These are phyloP conservation scores for Sistotremastrum niveocremeum DNA, from an alignment of 768 basidiomycete species.

Conservation along the genomic window DNA sequence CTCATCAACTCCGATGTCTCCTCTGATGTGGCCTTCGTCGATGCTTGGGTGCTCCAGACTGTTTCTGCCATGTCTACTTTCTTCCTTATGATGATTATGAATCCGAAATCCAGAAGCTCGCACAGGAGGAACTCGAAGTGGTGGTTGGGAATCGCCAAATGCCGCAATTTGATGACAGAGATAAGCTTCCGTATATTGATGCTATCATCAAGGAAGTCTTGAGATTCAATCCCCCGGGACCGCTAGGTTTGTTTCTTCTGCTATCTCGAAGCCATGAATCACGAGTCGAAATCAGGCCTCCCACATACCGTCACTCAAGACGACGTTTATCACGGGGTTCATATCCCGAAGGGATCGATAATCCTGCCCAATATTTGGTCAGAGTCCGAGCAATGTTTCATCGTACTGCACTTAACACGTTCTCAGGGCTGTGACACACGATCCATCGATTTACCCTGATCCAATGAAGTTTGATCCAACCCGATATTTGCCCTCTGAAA, in stretches of 20 bases:
- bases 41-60: not conserved
- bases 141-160: constrained; percentile 1
- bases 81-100: constrained; percentile 1
- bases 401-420: not conserved
- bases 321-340: constrained; percentile 22
- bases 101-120: constrained; percentile 1
- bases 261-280: not conserved
- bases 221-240: not conserved
- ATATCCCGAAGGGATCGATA: constrained; percentile 23
- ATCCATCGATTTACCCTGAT: constrained; percentile 18
- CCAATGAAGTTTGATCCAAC: constrained; percentile 21
- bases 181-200: not conserved
- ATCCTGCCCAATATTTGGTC: constrained; percentile 22
- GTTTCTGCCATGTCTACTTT: constrained; percentile 2
- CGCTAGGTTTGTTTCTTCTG: not conserved
- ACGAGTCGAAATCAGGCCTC: constrained; percentile 17
- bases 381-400: too few relatives aligned
- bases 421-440: constrained; percentile 21
- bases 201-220: not conserved
- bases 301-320: constrained; percentile 26
- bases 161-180: not conserved
- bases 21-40: not conserved
- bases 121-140: constrained; percentile 3
- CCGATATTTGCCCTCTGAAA: constrained; percentile 14
- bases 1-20: not conserved